A percentile compares a stretch with the other conserved stretches of the same genome.
These are phyloP conservation scores for Candida mesenterica DNA, from an alignment of 1,139 yeast genomes.

Conservation along the genomic window DNA sequence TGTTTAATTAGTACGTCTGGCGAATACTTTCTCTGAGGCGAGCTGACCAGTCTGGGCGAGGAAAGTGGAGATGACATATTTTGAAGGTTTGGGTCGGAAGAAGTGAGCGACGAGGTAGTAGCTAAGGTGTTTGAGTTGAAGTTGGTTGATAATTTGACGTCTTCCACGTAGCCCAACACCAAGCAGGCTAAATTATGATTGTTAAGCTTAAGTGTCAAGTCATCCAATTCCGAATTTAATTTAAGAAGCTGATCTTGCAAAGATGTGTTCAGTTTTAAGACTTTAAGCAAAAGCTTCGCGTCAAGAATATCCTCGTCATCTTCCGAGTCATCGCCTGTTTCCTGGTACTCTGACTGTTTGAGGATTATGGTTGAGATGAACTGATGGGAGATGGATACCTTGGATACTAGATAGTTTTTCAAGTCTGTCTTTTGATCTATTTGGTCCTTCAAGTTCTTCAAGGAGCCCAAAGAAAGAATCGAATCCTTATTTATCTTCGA, in stretches of 20 bases:
- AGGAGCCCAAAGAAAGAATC: slow-evolving; percentile 31
- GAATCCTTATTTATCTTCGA: slow-evolving; percentile 36
- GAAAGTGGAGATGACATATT: slow-evolving; percentile 8
- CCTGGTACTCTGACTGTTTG: slow-evolving; percentile 14
- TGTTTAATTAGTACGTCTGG: slow-evolving; percentile 14
- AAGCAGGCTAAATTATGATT: slow-evolving; percentile 47
- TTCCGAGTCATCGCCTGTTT: slow-evolving; percentile 5
- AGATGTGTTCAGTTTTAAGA: slow-evolving; percentile 33
- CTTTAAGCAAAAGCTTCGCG: slow-evolving; percentile 26
- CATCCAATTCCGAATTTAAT: slow-evolving; percentile 32
- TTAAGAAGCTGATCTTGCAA: slow-evolving; percentile 33
- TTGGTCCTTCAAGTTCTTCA: slow-evolving; percentile 27
- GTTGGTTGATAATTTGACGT: slow-evolving; percentile 25
- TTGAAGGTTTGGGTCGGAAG: slow-evolving; percentile 6
- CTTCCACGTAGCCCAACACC: slow-evolving; percentile 47
- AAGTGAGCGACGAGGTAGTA: slow-evolving; percentile 9
- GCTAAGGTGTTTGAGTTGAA: neutral
- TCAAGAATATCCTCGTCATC: slow-evolving; percentile 20
- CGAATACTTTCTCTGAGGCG: slow-evolving; percentile 9
- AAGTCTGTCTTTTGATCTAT: slow-evolving; percentile 34
- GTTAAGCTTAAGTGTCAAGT: slow-evolving; percentile 26
- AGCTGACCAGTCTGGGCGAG: slow-evolving; percentile 9
- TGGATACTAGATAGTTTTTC: slow-evolving; percentile 33
- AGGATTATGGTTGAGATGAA: slow-evolving; percentile 31
- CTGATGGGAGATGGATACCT: slow-evolving; percentile 34